A percentile compares a stretch with the other conserved stretches of the same genome.
Conservation (phyloP, 1,284 basidiomycete species). For the Ceratobasidium sp. region DNA sequence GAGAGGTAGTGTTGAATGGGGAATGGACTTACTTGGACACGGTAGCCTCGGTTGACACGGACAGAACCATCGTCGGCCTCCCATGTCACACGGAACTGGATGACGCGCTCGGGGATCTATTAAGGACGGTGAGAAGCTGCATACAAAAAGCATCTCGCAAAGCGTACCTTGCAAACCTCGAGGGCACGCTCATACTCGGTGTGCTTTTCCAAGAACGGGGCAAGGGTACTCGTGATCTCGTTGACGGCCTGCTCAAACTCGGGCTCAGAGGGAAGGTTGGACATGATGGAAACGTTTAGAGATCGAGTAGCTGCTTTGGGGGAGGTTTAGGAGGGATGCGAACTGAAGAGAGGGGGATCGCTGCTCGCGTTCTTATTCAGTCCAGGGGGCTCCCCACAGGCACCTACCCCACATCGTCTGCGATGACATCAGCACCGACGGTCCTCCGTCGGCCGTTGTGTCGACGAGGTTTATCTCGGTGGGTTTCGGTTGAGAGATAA, state of each 20-base stretch:
- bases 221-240: conserved; percentile 74
- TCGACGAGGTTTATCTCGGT: conserved; percentile 35
- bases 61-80: conserved; percentile 76
- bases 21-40: conserved; percentile 67
- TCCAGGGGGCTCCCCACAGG: background rate
- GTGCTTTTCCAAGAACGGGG: conserved; percentile 73
- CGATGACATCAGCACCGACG: background rate
- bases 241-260: conserved; percentile 72
- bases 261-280: conserved; percentile 58
- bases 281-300: background rate
- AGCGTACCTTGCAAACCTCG: conserved; percentile 63
- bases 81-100: conserved; percentile 84
- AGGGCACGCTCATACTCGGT: conserved; percentile 79
- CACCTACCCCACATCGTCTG: conserved; percentile 6
- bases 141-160: background rate
- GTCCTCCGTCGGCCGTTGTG: conserved; percentile 37
- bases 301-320: background rate
- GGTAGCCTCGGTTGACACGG: conserved; percentile 81
- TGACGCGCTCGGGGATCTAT: conserved; percentile 78
- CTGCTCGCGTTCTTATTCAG: background rate
- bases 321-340: background rate
- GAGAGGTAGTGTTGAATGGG: background rate
- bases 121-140: conserved; percentile 33
- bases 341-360: conserved; percentile 18
- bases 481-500: conserved; percentile 39